Evolutionary conservation across 2,329 filamentous ascomycete genomes (phyloP).

Genomic region (Paraconiothyrium brasiliense): DNA sequence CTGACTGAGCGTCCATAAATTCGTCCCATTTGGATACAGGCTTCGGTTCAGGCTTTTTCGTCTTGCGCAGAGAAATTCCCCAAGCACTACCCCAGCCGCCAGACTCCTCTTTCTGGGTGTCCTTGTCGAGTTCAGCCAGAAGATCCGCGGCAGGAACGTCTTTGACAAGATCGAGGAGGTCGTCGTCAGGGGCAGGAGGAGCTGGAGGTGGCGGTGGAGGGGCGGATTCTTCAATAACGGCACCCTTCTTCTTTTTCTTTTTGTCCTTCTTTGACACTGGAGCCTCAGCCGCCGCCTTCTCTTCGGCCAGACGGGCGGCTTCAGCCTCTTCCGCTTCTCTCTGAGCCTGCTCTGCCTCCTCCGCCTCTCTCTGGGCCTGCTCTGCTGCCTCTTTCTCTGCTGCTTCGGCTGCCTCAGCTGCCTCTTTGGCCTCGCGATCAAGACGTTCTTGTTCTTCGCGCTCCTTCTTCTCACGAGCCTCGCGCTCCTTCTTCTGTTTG

Average conservation of each 20-base stretch:
- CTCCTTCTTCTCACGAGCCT: constrained; percentile 28
- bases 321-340: constrained; percentile 38
- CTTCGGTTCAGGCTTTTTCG: constrained; percentile 57
- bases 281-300: constrained; percentile 35
- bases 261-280: constrained; percentile 38
- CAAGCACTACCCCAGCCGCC: constrained; percentile 54
- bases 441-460: constrained; percentile 41
- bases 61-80: constrained; percentile 56
- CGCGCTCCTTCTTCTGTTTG: constrained; percentile 36
- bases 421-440: constrained; percentile 37
- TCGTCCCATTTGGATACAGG: constrained; percentile 50
- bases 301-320: constrained; percentile 49
- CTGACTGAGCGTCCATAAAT: constrained; percentile 38
- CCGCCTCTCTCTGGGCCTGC: constrained; percentile 32
- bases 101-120: constrained; percentile 40
- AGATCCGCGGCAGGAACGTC: constrained; percentile 44
- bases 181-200: constrained; percentile 34
- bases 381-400: constrained; percentile 28
- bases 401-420: constrained; percentile 49
- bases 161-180: constrained; percentile 46
- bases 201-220: constrained; percentile 31
- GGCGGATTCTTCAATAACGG: constrained; percentile 32
- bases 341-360: constrained; percentile 49
- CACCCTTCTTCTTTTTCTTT: constrained; percentile 50
- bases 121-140: constrained; percentile 49